Conservation (phyloP, 305 asterid species). For the Petunia hybrid region DNA sequence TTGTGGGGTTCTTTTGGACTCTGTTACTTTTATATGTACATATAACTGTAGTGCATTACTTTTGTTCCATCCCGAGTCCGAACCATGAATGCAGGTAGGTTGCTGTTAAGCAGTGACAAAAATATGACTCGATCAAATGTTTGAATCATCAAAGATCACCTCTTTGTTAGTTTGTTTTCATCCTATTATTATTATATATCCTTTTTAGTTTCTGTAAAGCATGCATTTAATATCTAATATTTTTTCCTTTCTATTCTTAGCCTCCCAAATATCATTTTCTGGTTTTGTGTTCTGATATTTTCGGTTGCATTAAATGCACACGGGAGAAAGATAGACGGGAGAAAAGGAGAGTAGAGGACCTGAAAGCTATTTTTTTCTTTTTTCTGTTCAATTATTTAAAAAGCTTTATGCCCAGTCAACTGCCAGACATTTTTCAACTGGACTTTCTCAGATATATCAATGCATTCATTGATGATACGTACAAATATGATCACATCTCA, state of each 20-base stretch:
- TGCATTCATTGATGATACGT: constrained; percentile 73
- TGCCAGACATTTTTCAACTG: constrained; percentile 44
- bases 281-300: constrained; percentile 51
- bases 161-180: no score
- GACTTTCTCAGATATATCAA: constrained; percentile 54
- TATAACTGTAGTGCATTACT: constrained; percentile 25
- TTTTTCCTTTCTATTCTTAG: constrained; percentile 24
- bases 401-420: constrained; percentile 43
- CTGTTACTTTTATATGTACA: constrained; percentile 43
- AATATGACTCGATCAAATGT: no score
- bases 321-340: constrained; percentile 19
- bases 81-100: constrained; percentile 47
- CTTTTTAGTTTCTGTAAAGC: constrained; percentile 30
- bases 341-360: no score
- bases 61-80: no score
- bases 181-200: background rate
- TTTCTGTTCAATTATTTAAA: constrained; percentile 43
- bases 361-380: constrained; percentile 31
- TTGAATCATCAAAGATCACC: no score
- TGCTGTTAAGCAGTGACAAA: constrained; percentile 40
- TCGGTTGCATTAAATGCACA: constrained; percentile 66
- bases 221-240: constrained; percentile 36
- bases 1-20: constrained; percentile 31
- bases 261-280: constrained; percentile 41
- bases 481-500: constrained; percentile 50